Evolutionary conservation across 176 grass and related monocot genomes (phyloP).

Genomic region (Rhipidocladum racemiflorum): DNA sequence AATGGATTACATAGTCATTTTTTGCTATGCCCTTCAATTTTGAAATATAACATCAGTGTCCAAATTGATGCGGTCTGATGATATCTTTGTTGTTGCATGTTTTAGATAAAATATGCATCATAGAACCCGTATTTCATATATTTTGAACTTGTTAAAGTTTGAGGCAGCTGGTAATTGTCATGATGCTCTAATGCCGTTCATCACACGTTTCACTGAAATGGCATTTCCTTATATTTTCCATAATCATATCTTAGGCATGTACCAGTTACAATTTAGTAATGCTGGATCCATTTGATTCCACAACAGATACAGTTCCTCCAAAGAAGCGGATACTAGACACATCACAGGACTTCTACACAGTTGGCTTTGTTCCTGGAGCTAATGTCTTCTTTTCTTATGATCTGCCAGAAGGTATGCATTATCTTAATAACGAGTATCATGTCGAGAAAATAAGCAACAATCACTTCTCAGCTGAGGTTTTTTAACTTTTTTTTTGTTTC

Average conservation of each 20-base stretch:
- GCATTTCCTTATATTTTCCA: not conserved
- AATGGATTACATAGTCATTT: not conserved
- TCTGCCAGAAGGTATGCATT: slow-evolving; percentile 63
- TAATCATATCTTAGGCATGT: not conserved
- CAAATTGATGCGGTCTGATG: not conserved
- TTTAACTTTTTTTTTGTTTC: not conserved
- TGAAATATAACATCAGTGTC: not conserved
- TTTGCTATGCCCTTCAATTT: slow-evolving; percentile 15
- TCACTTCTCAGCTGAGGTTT: not conserved
- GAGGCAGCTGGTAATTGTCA: not conserved
- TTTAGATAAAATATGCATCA: not conserved
- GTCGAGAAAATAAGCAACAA: slow-evolving; percentile 7
- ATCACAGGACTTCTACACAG: slow-evolving; percentile 77
- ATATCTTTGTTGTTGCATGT: not conserved
- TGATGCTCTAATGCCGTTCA: not conserved
- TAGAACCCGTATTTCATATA: not conserved
- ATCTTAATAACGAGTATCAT: not conserved
- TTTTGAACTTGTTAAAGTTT: slow-evolving; percentile 24
- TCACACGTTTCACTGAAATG: not conserved
- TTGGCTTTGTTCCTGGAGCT: slow-evolving; percentile 90
- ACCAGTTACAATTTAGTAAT: slow-evolving; percentile 27
- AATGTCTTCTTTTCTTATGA: slow-evolving; percentile 92
- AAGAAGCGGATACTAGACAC: slow-evolving; percentile 77
- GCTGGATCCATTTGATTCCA: slow-evolving; percentile 1
- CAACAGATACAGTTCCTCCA: slow-evolving; percentile 89